These are phyloP conservation scores for Zygosaccharomyces bailii DNA, from an alignment of 805 yeast species.

Conservation along the genomic window DNA sequence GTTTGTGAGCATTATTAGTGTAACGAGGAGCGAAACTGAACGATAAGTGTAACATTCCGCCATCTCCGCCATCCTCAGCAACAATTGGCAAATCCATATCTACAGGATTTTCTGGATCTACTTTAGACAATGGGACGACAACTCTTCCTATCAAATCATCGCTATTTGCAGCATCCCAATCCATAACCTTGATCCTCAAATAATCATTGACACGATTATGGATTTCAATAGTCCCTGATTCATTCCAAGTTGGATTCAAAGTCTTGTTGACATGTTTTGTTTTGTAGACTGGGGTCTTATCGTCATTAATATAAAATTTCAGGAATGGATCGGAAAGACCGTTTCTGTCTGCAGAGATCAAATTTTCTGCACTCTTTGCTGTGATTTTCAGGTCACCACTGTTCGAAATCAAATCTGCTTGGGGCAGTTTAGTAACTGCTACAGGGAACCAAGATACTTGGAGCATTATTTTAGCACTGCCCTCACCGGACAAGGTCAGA, in stretches of 20 bases:
- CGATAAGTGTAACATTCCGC: conserved; percentile 60
- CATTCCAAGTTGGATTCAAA: conserved; percentile 87
- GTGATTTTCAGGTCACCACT: conserved; percentile 66
- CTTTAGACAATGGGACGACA: conserved; percentile 50
- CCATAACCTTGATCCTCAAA: conserved; percentile 59
- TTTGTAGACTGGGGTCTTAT: conserved; percentile 56
- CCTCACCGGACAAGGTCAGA: conserved; percentile 52
- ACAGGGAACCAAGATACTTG: conserved; percentile 81
- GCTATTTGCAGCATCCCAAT: conserved; percentile 91
- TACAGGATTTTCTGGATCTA: conserved; percentile 55
- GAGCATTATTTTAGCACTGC: conserved; percentile 50
- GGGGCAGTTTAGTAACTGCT: conserved; percentile 55
- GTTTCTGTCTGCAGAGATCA: conserved; percentile 82
- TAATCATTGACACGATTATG: conserved; percentile 59
- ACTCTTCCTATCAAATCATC: conserved; percentile 80
- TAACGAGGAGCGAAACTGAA: conserved; percentile 70
- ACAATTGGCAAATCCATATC: conserved; percentile 47
- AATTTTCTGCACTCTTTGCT: conserved; percentile 58
- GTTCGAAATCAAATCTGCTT: conserved; percentile 69
- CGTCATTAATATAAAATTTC: conserved; percentile 63
- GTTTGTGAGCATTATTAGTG: conserved; percentile 48
- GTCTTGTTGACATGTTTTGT: conserved; percentile 83
- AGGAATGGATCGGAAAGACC: conserved; percentile 94
- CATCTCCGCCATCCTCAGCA: conserved; percentile 41
- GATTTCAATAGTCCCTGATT: conserved; percentile 53